These are phyloP conservation scores for Dryas integrifolia DNA, from an alignment of 331 rosid species.

Conservation along the genomic window DNA sequence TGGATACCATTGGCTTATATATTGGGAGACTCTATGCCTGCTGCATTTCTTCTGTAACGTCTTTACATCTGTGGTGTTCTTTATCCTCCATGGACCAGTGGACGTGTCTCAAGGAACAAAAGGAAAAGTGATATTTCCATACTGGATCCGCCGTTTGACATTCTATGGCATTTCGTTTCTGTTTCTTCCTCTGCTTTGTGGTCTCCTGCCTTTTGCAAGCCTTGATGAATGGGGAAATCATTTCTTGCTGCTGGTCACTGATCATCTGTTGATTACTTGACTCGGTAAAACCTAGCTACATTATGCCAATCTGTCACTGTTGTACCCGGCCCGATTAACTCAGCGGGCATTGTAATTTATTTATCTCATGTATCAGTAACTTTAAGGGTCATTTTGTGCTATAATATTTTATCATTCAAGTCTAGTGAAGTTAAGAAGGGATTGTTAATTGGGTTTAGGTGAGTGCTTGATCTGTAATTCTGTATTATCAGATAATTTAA, in stretches of 20 bases:
- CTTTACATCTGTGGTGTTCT: conserved; percentile 42
- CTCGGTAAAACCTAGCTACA: too few species aligned
- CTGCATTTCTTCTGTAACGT: conserved; percentile 57
- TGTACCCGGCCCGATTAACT: not conserved
- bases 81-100: conserved; percentile 62
- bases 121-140: conserved; percentile 28
- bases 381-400: not conserved
- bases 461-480: too few species aligned
- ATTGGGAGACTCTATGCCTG: conserved; percentile 65
- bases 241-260: conserved; percentile 27
- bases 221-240: conserved; percentile 66
- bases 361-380: not conserved
- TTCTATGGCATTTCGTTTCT: conserved; percentile 44
- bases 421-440: not conserved
- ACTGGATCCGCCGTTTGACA: conserved; percentile 57
- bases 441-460: not conserved
- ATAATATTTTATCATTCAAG: too few species aligned
- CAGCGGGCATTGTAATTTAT: conserved; percentile 2
- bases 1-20: conserved; percentile 64
- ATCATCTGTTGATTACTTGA: conserved; percentile 7
- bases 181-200: conserved; percentile 66
- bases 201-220: conserved; percentile 81
- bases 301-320: not conserved
- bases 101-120: conserved; percentile 26
- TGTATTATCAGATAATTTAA: not conserved